Evolutionary conservation across 768 basidiomycete species (phyloP).

Genomic region (Lyophyllum shimeji): DNA sequence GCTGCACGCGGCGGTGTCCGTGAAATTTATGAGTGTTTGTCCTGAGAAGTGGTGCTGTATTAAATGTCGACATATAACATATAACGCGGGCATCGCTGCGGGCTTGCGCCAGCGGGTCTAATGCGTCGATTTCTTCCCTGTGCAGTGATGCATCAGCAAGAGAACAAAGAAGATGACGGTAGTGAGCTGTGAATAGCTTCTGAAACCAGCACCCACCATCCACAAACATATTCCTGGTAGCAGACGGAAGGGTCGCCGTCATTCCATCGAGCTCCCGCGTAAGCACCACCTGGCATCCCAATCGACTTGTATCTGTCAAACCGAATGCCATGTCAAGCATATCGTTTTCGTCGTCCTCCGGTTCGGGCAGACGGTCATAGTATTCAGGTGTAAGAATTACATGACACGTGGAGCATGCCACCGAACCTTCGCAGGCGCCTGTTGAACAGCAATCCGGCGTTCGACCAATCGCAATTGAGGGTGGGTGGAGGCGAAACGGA

Average conservation of each 20-base stretch:
- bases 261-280: constrained; percentile 85
- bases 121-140: constrained; percentile 9
- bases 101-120: neutral
- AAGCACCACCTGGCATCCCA: constrained; percentile 78
- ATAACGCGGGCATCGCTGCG: neutral
- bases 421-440: constrained; percentile 97
- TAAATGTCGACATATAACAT: neutral
- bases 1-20: neutral
- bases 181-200: neutral
- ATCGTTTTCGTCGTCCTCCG: constrained; percentile 97
- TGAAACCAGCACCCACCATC: constrained; percentile 61
- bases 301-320: constrained; percentile 86
- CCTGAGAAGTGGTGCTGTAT: neutral
- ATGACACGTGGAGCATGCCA: constrained; percentile 98
- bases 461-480: neutral
- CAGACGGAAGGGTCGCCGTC: constrained; percentile 80
- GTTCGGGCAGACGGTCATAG: constrained; percentile 88
- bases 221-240: constrained; percentile 97
- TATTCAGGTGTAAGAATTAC: constrained; percentile 80
- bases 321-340: constrained; percentile 99
- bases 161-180: neutral
- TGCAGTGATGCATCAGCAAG: neutral
- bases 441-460: constrained; percentile 1
- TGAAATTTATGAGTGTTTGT: neutral
- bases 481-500: neutral